phyloP scores from a whole-genome alignment of 2,329 filamentous ascomycete species.

The Geosmithia flava region DNA sequence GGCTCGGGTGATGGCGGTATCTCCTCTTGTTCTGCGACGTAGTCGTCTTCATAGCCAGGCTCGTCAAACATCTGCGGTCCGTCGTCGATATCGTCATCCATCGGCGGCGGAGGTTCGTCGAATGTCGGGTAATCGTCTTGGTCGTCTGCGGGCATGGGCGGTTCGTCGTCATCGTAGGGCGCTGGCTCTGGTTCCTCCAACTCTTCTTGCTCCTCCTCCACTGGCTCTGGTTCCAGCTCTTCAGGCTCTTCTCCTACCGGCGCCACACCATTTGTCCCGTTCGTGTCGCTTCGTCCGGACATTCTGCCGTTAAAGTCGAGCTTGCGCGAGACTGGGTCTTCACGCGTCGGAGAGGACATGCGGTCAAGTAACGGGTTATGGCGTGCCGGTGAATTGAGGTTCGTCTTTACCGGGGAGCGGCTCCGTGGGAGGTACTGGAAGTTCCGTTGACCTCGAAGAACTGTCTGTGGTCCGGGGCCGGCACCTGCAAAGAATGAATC shows the following conservation, averaged over 20 bases:
- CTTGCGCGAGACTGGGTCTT: slow-evolving; percentile 34
- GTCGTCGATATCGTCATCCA: background rate
- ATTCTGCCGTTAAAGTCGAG: slow-evolving; percentile 34
- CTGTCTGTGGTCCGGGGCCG: slow-evolving; percentile 39
- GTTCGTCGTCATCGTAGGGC: background rate
- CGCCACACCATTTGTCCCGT: slow-evolving; percentile 15
- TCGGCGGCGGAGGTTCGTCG: background rate
- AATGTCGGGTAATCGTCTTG: background rate
- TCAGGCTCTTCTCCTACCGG: slow-evolving; percentile 9
- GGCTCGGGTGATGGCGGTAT: background rate
- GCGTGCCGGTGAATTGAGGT: slow-evolving; percentile 47
- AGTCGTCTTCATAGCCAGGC: background rate
- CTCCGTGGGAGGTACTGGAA: slow-evolving; percentile 32
- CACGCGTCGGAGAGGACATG: slow-evolving; percentile 33
- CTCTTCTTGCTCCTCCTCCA: slow-evolving; percentile 7
- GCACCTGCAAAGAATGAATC: slow-evolving; percentile 23
- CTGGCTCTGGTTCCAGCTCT: slow-evolving; percentile 9
- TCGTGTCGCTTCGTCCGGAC: background rate
- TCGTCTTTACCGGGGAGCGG: slow-evolving; percentile 52
- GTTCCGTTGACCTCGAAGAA: slow-evolving; percentile 38
- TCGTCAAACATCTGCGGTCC: background rate
- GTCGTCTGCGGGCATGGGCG: background rate
- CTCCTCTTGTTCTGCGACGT: background rate
- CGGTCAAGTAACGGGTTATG: slow-evolving; percentile 45
- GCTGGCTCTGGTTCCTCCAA: slow-evolving; percentile 6